These are phyloP conservation scores for Boletus insuetus DNA, from an alignment of 768 basidiomycete species.

Conservation along the genomic window DNA sequence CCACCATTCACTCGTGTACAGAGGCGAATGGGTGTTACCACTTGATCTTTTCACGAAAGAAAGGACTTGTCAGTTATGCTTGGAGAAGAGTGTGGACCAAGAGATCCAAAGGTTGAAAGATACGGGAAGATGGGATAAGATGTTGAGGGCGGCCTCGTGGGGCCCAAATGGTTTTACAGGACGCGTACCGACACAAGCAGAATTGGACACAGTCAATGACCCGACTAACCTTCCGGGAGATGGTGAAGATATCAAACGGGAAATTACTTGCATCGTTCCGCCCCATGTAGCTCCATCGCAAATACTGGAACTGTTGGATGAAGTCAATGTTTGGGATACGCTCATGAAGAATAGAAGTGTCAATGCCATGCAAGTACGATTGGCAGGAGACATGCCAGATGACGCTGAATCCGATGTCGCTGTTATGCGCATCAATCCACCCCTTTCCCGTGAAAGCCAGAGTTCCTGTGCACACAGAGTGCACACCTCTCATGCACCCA, in stretches of 20 bases:
- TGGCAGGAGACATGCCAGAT: no score
- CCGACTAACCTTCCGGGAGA: background rate
- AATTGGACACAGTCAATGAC: slow-evolving; percentile 1
- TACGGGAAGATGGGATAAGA: slow-evolving; percentile 16
- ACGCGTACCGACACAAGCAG: background rate
- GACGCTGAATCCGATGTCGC: background rate
- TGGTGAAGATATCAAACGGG: slow-evolving; percentile 19
- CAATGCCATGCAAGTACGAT: background rate
- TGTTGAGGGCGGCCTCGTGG: slow-evolving; percentile 13
- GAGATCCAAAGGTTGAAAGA: slow-evolving; percentile 22
- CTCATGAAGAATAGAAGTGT: background rate
- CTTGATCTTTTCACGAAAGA: slow-evolving; percentile 36
- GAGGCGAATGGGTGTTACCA: slow-evolving; percentile 53
- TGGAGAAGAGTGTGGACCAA: slow-evolving; percentile 29
- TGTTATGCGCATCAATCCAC: slow-evolving; percentile 14
- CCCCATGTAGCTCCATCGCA: background rate
- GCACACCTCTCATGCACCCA: accelerated
- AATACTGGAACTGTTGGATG: background rate
- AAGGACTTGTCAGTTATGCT: slow-evolving; percentile 39
- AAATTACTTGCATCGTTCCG: slow-evolving; percentile 11
- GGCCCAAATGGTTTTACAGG: slow-evolving; percentile 7
- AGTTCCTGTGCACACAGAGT: slow-evolving; percentile 5
- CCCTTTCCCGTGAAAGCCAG: slow-evolving; percentile 11
- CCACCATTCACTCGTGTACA: slow-evolving; percentile 51
- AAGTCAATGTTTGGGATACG: background rate